Conservation (phyloP, 495 filamentous ascomycete genomes). For the Geoglossum glabrum region DNA sequence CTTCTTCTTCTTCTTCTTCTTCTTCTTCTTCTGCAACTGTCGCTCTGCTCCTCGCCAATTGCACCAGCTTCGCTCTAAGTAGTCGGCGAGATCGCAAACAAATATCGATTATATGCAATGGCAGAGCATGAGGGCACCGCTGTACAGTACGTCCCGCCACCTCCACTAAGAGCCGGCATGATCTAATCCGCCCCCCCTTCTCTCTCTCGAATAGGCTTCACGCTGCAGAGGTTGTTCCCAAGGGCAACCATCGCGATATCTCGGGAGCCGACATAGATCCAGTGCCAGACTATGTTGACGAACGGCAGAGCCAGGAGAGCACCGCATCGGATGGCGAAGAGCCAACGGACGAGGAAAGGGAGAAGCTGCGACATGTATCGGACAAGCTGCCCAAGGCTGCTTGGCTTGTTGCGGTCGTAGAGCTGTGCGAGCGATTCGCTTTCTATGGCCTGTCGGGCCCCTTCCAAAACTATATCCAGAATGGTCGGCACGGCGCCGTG, state of each 20-base stretch:
- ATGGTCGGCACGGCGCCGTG: slow-evolving; percentile 24
- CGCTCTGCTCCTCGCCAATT: too few relatives aligned
- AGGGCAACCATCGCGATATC: background rate
- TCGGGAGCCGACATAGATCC: background rate
- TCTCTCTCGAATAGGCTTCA: background rate
- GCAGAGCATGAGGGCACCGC: too few relatives aligned
- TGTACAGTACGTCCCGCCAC: too few relatives aligned
- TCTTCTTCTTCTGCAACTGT: too few relatives aligned
- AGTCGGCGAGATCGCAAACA: too few relatives aligned
- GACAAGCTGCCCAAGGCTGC: slow-evolving; percentile 35
- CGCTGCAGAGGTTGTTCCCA: slow-evolving; percentile 1
- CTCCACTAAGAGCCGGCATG: too few relatives aligned
- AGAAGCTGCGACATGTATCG: slow-evolving; percentile 28
- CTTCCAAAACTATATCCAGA: slow-evolving; percentile 39
- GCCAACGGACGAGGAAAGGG: slow-evolving; percentile 33
- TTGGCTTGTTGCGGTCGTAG: slow-evolving; percentile 40
- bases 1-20: too few relatives aligned
- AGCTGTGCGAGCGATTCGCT: slow-evolving; percentile 46
- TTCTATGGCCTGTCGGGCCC: slow-evolving; percentile 39
- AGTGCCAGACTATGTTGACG: background rate
- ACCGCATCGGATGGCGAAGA: slow-evolving; percentile 28
- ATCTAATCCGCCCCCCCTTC: background rate
- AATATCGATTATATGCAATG: too few relatives aligned
- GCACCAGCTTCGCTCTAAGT: too few relatives aligned
- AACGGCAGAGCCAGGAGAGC: background rate